Conservation (phyloP, 768 basidiomycete genomes). For the Strobilomyces echinocephalus region DNA sequence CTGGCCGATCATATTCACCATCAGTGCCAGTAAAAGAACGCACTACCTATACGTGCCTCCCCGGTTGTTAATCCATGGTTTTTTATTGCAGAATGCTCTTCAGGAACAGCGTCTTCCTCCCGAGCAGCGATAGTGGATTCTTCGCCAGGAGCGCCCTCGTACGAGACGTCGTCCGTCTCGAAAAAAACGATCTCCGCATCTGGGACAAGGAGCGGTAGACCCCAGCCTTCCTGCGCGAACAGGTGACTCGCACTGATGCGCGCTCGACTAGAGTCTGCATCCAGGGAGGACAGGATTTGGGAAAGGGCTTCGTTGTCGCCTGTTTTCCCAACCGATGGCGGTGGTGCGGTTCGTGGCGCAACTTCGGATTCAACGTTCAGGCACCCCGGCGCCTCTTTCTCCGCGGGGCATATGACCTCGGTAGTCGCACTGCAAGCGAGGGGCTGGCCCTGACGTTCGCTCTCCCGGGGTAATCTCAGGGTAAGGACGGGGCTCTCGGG, state of each 20-base stretch:
- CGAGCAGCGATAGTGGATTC: not conserved
- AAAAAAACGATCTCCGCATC: constrained; percentile 19
- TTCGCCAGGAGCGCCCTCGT: not conserved
- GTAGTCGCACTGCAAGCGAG: not conserved
- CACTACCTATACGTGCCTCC: not conserved
- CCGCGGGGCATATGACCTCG: not conserved
- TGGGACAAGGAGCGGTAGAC: constrained; percentile 13
- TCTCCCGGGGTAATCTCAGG: not conserved
- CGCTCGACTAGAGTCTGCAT: not conserved
- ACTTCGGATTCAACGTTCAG: not conserved
- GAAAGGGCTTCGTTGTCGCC: not conserved
- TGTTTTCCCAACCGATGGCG: not conserved
- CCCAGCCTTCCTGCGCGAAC: not conserved
- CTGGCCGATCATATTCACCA: not conserved
- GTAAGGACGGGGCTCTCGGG: not conserved
- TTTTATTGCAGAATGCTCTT: not conserved
- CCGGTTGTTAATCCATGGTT: not conserved
- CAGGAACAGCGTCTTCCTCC: not conserved
- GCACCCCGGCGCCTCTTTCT: not conserved
- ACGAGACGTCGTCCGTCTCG: not conserved
- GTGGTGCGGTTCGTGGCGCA: not conserved
- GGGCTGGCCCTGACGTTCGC: not conserved
- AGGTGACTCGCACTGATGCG: not conserved
- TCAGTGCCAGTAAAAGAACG: not conserved
- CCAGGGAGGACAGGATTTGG: not conserved